Evolutionary conservation across 345 rosid genomes (phyloP), one percentile per base, ranked within the genome.

Genomic region (Brassica cretica): DNA sequence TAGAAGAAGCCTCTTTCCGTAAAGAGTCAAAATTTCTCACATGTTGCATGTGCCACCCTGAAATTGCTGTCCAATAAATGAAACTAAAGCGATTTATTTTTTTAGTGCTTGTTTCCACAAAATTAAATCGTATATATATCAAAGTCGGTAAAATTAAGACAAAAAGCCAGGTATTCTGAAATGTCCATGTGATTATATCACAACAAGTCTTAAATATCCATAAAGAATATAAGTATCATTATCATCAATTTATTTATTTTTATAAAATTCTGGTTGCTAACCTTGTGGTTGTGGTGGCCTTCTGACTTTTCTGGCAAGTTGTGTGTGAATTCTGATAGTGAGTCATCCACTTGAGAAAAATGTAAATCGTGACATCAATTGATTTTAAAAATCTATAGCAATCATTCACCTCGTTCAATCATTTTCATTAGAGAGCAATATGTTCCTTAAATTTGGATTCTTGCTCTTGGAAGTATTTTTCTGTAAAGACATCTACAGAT

Each of bases 11-110:
- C 70, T 49, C 58, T 73, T 78, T 73, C 82, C 59, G 62, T 73
- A 73, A 73, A 78, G 78, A 73, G 78, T 78, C 70, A 68, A 78
- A 51, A 49, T 32, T 41, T 78, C 16, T 14, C 82, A 78, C 82
- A 78, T 78, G 82, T 49, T 61, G 74, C 82, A 78, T 78, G 82
- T 78, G 82, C 78, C 0, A 2, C 70, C 82, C 82, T 78, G 82
- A 78, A 67, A 68, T 73, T 78, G 78, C 82, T 78, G 82, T 73
- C 74, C 60, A 78, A 59, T 72, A 66, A 65, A 78, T 66, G 37
- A 39, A 16, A 29, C 49, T 64, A 37, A 71, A 71, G 5, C 66
- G 2, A 64, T 64, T 51, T 53, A 5, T 27, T 61, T 69, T 69
- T 33, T 62, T 2, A 41, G 59, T 67, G 19, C n/a, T 11, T 70